Base-by-base conservation (phyloP, 139 green algal species). In the Chlamydomonas eustigma region DNA sequence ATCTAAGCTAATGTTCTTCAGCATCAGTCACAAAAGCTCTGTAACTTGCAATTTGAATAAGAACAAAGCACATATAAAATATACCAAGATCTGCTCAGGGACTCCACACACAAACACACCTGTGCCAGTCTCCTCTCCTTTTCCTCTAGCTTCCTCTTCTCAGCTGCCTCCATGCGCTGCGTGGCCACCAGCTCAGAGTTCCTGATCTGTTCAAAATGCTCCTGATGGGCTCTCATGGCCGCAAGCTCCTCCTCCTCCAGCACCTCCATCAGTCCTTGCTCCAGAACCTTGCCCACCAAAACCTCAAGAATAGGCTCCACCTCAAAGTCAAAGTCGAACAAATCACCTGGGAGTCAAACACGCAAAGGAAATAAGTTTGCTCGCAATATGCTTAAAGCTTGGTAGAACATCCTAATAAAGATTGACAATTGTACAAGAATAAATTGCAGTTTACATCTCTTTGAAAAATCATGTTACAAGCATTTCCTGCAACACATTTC, bases 281-380 rank as follows among this genome's bases (percentile, higher is more conserved):
- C 92, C 80, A 97, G 85, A 32, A 88, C 87, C 84, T 95, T 95
- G 80, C 92, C 92, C 37, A 96, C 90, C 65, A 96, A 79, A 71
- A 94, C 90, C 85, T 94, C 90, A 73, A 96, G 83, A n/a, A 94
- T 86, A 28, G 91, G 91, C 88, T 96, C 90, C 32, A 94, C 65
- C 86, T 96, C 92, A 73, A 91, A 90, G 79, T 96, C 88, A 85
- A 96, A 97, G 88, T 97, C 88, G 83, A 97, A 97, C 38, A 95
- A 80, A 81, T 97, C 91, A 33, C 91, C 90, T 86, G 76, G 12
- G 44, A 58, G n/a, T n/a, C n/a, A n/a, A n/a, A n/a, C n/a, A n/a
- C n/a, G n/a, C n/a, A n/a, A n/a, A n/a, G n/a, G n/a, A n/a, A n/a
- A n/a, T n/a, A n/a, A n/a, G n/a, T n/a, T n/a, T n/a, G n/a, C n/a